These are phyloP conservation scores for Paraphoma chrysanthemicola DNA, from an alignment of 2,329 filamentous ascomycete genomes.

Conservation along the genomic window DNA sequence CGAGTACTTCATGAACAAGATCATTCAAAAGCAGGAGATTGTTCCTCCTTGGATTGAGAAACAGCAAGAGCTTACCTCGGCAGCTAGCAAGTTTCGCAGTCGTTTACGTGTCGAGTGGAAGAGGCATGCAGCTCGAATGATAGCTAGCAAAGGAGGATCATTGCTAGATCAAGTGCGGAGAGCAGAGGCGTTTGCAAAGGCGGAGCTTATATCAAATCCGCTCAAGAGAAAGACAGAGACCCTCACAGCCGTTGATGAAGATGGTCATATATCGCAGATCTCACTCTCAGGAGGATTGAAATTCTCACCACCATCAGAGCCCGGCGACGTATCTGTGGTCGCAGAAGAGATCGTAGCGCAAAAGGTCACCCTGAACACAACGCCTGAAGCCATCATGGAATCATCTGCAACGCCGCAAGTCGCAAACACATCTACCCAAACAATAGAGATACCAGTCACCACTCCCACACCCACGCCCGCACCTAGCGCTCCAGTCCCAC, in stretches of 20 bases:
- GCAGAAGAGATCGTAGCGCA: conserved; percentile 37
- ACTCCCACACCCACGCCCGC: neutral
- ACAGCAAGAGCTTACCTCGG: conserved; percentile 83
- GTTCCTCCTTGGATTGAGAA: conserved; percentile 99
- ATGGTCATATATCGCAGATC: conserved; percentile 58
- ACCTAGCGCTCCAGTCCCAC: conserved; percentile 41
- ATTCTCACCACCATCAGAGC: conserved; percentile 18
- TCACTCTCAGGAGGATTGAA: conserved; percentile 55
- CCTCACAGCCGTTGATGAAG: conserved; percentile 51
- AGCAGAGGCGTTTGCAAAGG: conserved; percentile 76
- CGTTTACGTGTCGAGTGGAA: conserved; percentile 84
- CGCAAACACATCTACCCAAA: conserved; percentile 17
- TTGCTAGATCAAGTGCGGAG: conserved; percentile 74
- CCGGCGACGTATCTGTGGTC: conserved; percentile 19
- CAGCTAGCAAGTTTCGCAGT: conserved; percentile 72
- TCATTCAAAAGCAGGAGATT: conserved; percentile 94
- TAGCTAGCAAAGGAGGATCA: conserved; percentile 77
- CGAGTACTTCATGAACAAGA: conserved; percentile 98
- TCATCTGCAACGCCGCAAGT: neutral
- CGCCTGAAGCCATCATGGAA: conserved; percentile 7
- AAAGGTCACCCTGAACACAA: conserved; percentile 18
- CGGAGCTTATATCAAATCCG: conserved; percentile 73
- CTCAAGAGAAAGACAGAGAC: conserved; percentile 52
- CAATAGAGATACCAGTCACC: conserved; percentile 16
- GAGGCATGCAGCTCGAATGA: conserved; percentile 78